Evolutionary conservation across 1,284 basidiomycete species (phyloP), one percentile per base, ranked within the genome.

Genomic region (Cryptococcus sp.): DNA sequence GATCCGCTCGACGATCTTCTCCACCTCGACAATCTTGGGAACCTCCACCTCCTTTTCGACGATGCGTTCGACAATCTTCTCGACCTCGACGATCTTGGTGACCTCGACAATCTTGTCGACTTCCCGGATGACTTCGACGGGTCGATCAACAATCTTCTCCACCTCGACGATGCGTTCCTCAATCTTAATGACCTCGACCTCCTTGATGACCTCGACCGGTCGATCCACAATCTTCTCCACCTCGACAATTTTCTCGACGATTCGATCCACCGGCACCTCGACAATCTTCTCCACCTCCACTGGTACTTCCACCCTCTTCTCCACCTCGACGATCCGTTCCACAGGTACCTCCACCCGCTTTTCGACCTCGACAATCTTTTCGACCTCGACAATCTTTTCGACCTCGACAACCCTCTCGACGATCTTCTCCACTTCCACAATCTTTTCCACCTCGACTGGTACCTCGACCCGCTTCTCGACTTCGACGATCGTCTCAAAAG

Each of bases 231-330:
- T 56, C 47, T 58, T 55, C 21, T 59, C 57, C 14, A 63, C 54
- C 36, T 60, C 60, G 34, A 66, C 59, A 32, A 68, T 57, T 34
- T 55, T 54, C 45, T 70, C 65, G 21, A 68, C 77, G 24, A 56
- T 74, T 70, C 47, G 76, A 21, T 68, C 67, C 43, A 72, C 61
- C 36, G 67, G 60, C 14, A 73, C 66, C 19, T 60, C 69, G 73
- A 76, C 59, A 47, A 44, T 49, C 47, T 55, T 60, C 74, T 50
- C 23, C 54, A 46, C 34, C 58, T 61, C 54, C 74, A 73, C 50
- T 24, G 77, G 53, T 32, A 70, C 59, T 42, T 80, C 80, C 47
- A 80, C 75, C 18, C 55, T 54, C 51, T 41, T 47, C 28, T 53
- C 51, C 19, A 70, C 66, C 44, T 73, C 68, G 24, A 68, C 56